Evolutionary conservation across 2,329 filamentous ascomycete genomes (phyloP).

Genomic region (Ceratocystis colombiana): DNA sequence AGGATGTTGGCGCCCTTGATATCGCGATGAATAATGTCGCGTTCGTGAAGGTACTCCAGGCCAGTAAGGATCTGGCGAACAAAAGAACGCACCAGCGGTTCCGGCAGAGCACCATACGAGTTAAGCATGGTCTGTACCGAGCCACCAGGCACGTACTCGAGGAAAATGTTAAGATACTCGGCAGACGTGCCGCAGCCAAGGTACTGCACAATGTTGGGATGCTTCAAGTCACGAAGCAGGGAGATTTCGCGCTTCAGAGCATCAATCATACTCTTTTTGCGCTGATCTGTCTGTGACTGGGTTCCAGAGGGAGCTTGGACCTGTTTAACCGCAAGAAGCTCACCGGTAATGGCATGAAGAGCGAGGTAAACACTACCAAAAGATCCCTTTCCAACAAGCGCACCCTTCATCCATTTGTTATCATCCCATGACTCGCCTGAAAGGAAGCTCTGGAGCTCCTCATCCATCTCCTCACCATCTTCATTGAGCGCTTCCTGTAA

Average conservation of each 20-base stretch:
- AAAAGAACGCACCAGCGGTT: slow-evolving; percentile 90
- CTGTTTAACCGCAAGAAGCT: slow-evolving; percentile 96
- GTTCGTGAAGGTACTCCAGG: slow-evolving; percentile 82
- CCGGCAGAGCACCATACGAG: slow-evolving; percentile 89
- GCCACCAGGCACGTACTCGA: slow-evolving; percentile 95
- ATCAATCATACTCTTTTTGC: slow-evolving; percentile 97
- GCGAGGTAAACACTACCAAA: slow-evolving; percentile 95
- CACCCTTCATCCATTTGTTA: slow-evolving; percentile 98
- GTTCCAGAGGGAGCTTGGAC: slow-evolving; percentile 78
- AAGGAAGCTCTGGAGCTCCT: slow-evolving; percentile 81
- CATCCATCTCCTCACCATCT: slow-evolving; percentile 84
- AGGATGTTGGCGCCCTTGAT: slow-evolving; percentile 99
- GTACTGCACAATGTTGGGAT: slow-evolving; percentile 96
- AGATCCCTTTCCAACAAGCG: slow-evolving; percentile 89
- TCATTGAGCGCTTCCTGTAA: slow-evolving; percentile 76
- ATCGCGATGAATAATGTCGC: slow-evolving; percentile 95
- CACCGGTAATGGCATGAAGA: slow-evolving; percentile 88
- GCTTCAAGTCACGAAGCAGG: slow-evolving; percentile 83
- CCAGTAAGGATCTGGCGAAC: slow-evolving; percentile 91
- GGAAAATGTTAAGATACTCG: slow-evolving; percentile 95
- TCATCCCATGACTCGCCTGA: slow-evolving; percentile 91
- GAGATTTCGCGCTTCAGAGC: slow-evolving; percentile 94
- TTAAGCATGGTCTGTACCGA: slow-evolving; percentile 98
- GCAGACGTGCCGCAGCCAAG: slow-evolving; percentile 87
- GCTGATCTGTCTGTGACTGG: slow-evolving; percentile 71